A percentile compares a stretch with the other conserved stretches of the same genome.
phyloP scores from a whole-genome alignment of 2,329 filamentous ascomycete genomes.

The Aspergillus terreus region DNA sequence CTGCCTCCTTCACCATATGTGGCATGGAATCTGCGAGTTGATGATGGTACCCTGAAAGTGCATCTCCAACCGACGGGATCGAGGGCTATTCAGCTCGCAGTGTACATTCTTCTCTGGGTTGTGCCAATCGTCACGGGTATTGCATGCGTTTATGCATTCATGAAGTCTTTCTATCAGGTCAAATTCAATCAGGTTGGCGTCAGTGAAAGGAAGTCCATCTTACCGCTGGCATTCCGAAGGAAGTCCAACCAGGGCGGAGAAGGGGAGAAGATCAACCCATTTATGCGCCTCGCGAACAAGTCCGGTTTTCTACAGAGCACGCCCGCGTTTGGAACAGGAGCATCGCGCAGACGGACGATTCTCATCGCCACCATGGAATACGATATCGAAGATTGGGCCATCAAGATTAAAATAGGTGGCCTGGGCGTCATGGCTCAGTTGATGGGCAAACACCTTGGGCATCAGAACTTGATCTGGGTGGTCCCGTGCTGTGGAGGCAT shows the following conservation, averaged over 20 bases:
- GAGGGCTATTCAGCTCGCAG: conserved; percentile 49
- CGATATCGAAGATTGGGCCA: conserved; percentile 66
- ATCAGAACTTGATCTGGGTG: conserved; percentile 65
- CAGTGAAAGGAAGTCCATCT: conserved; percentile 45
- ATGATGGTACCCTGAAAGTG: conserved; percentile 54
- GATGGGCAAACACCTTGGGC: conserved; percentile 63
- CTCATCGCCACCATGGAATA: conserved; percentile 70
- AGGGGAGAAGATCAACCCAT: conserved; percentile 28
- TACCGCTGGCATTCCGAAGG: conserved; percentile 34
- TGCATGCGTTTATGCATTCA: conserved; percentile 54
- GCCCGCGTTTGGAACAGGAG: conserved; percentile 28
- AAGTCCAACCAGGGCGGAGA: conserved; percentile 30
- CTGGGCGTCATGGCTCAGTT: conserved; percentile 67
- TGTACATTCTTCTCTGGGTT: conserved; percentile 54
- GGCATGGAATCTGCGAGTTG: conserved; percentile 53
- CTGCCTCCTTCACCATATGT: conserved; percentile 53
- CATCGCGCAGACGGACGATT: conserved; percentile 50
- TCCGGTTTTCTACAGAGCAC: conserved; percentile 37
- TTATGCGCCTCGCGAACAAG: conserved; percentile 33
- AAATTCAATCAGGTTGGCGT: conserved; percentile 60
- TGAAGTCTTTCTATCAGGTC: conserved; percentile 60
- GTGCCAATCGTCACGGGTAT: conserved; percentile 51
- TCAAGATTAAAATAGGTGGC: conserved; percentile 70
- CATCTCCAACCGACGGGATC: conserved; percentile 53
- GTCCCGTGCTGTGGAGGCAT: conserved; percentile 61